Evolutionary conservation across 257 asterid genomes (phyloP), one percentile per base, ranked within the genome.

Genomic region (Petunia secreta): DNA sequence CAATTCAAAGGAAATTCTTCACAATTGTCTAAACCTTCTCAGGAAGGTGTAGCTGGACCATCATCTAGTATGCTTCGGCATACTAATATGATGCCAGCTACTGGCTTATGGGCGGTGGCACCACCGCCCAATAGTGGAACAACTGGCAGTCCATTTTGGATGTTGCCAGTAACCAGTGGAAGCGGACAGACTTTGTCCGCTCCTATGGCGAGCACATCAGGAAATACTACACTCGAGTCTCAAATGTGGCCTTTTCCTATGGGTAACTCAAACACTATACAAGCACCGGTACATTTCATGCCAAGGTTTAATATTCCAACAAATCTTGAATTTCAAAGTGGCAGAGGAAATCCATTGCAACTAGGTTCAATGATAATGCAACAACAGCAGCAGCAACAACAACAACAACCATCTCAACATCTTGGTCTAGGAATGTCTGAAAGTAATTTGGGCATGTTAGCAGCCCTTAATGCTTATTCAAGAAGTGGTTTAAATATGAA

Each of bases 51-150:
- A 50, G 65, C 77, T 1, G 92, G 82, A 6, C 87, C 86, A 37
- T 82, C 91, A 9, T 85, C 88, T 3, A 80, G 71, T 50, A 55
- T 87, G 77, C 84, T 83, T 53, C 81, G 91, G 9, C 92, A 87
- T 73, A 46, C 83, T 1, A 87, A 80, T 76, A 79, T 88, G 89
- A 81, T 86, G 76, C 90, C 87, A 8, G 78, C 86, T 57, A 78
- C 93, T 36, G 89, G 94, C 62, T 89, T 90, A 91, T 90, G 93
- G 97, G 91, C 94, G 5, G 85, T 85, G 58, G 57, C 87, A 8
- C 77, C 43, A 69, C 59, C 77, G 1, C 77, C 88, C 86, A 67
- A 66, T 2, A 81, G 75, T 36, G 79, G 69, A 41, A 2, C 87
- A 2, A 85, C 74, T 0, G 83, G 67, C 74, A 86, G 82, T 80